A percentile compares a stretch with the other conserved stretches of the same genome.
Conservation (phyloP, 768 basidiomycete species). For the Rhizopogon salebrosus region DNA sequence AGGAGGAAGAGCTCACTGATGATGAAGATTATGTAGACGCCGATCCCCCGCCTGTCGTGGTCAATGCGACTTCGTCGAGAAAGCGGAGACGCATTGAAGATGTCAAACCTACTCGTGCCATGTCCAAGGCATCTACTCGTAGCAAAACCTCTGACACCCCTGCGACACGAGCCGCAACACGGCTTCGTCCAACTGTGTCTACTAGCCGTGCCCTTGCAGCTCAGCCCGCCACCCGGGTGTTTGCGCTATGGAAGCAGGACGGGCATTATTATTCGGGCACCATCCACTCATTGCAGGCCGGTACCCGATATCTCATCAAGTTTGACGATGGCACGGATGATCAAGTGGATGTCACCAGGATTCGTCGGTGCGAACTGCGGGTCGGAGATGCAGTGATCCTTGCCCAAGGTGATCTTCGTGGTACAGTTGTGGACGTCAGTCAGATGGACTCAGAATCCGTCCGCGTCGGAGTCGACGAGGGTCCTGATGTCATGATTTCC, state of each 20-base stretch:
- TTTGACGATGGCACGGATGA: slow-evolving; percentile 63
- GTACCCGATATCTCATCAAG: slow-evolving; percentile 39
- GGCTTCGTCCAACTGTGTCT: slow-evolving; percentile 33
- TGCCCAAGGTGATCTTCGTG: slow-evolving; percentile 21
- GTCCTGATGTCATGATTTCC: slow-evolving; percentile 15
- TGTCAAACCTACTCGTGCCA: slow-evolving; percentile 17
- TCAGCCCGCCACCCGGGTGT: slow-evolving; percentile 50
- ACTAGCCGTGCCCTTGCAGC: slow-evolving; percentile 12
- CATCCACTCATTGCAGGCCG: slow-evolving; percentile 33
- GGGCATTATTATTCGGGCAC: slow-evolving; percentile 59
- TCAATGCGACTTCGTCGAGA: slow-evolving; percentile 17
- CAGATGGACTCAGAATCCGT: slow-evolving; percentile 27
- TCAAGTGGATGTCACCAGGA: slow-evolving; percentile 41
- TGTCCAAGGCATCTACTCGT: slow-evolving; percentile 21
- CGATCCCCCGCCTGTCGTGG: slow-evolving; percentile 24
- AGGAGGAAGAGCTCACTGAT: slow-evolving; percentile 37
- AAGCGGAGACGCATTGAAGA: slow-evolving; percentile 42
- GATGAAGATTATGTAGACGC: slow-evolving; percentile 36
- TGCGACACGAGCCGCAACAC: slow-evolving; percentile 33
- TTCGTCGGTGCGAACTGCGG: slow-evolving; percentile 48
- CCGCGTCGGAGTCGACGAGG: slow-evolving; percentile 37
- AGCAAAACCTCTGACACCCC: slow-evolving; percentile 21
- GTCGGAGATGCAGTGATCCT: slow-evolving; percentile 55
- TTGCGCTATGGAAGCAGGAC: slow-evolving; percentile 61
- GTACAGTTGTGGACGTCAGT: slow-evolving; percentile 27